phyloP scores from a whole-genome alignment of 2,329 filamentous ascomycete species.

The Fusarium penzigii region DNA sequence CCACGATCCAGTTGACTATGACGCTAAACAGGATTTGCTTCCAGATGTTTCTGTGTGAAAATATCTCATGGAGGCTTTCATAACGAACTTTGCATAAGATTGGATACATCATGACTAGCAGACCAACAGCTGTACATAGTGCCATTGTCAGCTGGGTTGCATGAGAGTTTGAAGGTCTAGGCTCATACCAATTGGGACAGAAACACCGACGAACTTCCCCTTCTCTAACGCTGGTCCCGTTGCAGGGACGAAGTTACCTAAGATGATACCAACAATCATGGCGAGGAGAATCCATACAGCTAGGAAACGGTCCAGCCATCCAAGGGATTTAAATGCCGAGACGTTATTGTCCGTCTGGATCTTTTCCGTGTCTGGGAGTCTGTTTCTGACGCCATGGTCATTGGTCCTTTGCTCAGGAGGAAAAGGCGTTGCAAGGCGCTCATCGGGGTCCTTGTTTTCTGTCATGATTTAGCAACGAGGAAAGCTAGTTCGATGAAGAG shows the following conservation, averaged over 20 bases:
- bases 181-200: constrained; percentile 60
- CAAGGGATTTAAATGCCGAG: constrained; percentile 56
- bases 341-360: background rate
- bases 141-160: background rate
- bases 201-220: constrained; percentile 71
- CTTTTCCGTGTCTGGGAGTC: background rate
- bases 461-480: background rate
- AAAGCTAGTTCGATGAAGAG: too few species aligned
- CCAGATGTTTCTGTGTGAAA: constrained; percentile 67
- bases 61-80: constrained; percentile 69
- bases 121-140: constrained; percentile 61
- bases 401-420: background rate
- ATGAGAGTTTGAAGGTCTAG: background rate
- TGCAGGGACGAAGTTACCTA: constrained; percentile 72
- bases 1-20: constrained; percentile 79
- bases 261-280: constrained; percentile 72
- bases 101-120: constrained; percentile 93
- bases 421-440: background rate
- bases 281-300: constrained; percentile 76
- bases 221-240: constrained; percentile 64
- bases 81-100: constrained; percentile 85
- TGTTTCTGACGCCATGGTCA: constrained; percentile 4
- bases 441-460: background rate
- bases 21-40: constrained; percentile 77
- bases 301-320: constrained; percentile 63